These are phyloP conservation scores for Paramecium sexaurelia DNA, from an alignment of 73 alveolate species.

Conservation along the genomic window DNA sequence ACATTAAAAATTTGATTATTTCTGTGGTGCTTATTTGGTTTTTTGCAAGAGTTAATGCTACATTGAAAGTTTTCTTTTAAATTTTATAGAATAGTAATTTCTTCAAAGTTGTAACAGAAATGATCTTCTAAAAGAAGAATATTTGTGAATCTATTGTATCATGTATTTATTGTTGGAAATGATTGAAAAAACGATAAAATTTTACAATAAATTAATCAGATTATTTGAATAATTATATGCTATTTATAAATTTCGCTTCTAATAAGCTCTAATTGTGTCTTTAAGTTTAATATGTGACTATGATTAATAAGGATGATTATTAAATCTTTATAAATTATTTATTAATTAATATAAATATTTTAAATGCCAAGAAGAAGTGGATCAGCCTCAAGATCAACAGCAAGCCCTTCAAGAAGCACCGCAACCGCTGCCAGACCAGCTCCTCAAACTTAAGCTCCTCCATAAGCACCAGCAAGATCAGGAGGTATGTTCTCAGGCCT, in stretches of 20 bases:
- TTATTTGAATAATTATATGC: background rate
- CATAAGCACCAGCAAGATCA: constrained; percentile 51
- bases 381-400: constrained; percentile 31
- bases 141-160: too few species aligned
- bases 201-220: too few species aligned
- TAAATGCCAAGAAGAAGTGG: constrained; percentile 68
- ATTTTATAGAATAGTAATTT: too few species aligned
- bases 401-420: constrained; percentile 65
- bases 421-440: constrained; percentile 70
- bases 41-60: too few species aligned
- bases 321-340: background rate
- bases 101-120: too few species aligned
- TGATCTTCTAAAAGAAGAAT: too few species aligned
- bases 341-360: background rate
- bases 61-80: too few species aligned
- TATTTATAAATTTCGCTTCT: too few species aligned
- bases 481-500: constrained; percentile 77
- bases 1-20: background rate
- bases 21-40: too few species aligned
- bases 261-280: too few species aligned
- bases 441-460: constrained; percentile 55
- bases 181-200: too few species aligned
- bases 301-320: background rate
- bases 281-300: background rate
- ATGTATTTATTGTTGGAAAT: too few species aligned